phyloP scores from a whole-genome alignment of 192 early-diverging fungal species.

The Mortierella alpina region DNA sequence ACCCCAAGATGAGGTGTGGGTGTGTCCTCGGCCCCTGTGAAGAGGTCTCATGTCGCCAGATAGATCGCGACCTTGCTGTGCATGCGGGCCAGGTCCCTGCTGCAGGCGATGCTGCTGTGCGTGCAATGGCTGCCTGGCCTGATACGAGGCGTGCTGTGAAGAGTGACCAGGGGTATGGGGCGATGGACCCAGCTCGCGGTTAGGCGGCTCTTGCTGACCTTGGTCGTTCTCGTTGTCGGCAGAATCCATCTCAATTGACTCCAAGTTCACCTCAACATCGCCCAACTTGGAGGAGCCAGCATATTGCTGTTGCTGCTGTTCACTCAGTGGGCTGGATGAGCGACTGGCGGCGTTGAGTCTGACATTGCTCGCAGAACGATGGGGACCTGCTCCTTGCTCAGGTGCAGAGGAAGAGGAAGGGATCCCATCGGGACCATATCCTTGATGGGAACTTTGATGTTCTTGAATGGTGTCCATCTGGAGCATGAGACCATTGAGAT shows the following conservation, averaged over 20 bases:
- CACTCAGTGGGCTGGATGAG: too few species aligned
- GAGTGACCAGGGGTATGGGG: not conserved
- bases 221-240: not conserved
- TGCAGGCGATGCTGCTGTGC: slow-evolving; percentile 22
- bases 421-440: slow-evolving; percentile 1
- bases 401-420: not conserved
- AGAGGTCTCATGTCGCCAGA: slow-evolving; percentile 16
- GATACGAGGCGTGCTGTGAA: slow-evolving; percentile 23
- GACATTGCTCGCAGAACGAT: not conserved
- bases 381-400: not conserved
- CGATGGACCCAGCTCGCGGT: not conserved
- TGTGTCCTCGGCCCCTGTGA: slow-evolving; percentile 33
- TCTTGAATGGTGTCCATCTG: slow-evolving; percentile 52
- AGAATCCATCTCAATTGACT: slow-evolving; percentile 5
- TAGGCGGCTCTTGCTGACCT: not conserved
- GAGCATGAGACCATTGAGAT: slow-evolving; percentile 41
- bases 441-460: slow-evolving; percentile 18
- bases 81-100: not conserved
- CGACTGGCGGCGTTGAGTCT: not conserved
- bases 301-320: slow-evolving; percentile 3
- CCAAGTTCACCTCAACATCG: not conserved
- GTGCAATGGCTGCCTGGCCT: slow-evolving; percentile 2
- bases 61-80: slow-evolving; percentile 19
- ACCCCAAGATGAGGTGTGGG: slow-evolving; percentile 38
- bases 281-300: not conserved